phyloP scores from a whole-genome alignment of 306 rosid species.

The Medicago lupulina region DNA sequence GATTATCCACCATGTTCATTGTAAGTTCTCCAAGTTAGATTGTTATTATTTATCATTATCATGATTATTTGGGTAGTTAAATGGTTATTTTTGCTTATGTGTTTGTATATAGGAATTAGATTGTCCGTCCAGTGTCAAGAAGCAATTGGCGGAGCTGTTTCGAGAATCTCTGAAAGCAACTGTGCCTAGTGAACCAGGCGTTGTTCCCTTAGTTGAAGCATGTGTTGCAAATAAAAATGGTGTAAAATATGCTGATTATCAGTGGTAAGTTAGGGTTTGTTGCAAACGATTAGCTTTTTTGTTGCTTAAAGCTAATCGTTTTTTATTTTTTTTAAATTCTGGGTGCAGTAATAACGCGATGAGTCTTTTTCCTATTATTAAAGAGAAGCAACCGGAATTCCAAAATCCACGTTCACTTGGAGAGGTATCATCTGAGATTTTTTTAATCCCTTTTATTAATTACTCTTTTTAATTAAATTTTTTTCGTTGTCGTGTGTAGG shows the following conservation, averaged over 20 bases:
- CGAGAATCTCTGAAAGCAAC: slow-evolving; percentile 56
- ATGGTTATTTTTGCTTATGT: background rate
- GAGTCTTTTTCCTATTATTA: slow-evolving; percentile 75
- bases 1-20: background rate
- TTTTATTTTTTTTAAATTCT: background rate
- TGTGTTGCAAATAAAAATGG: slow-evolving; percentile 64
- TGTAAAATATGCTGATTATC: slow-evolving; percentile 76
- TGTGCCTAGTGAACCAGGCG: slow-evolving; percentile 62
- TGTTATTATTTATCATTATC: too few species aligned
- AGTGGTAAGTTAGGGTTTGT: slow-evolving; percentile 51
- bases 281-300: background rate
- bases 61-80: background rate
- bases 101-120: slow-evolving; percentile 57
- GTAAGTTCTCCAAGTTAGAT: background rate
- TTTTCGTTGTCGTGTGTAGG: slow-evolving; percentile 36
- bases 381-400: slow-evolving; percentile 62
- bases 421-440: slow-evolving; percentile 55
- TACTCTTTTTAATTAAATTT: background rate
- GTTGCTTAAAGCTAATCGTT: background rate
- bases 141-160: slow-evolving; percentile 62
- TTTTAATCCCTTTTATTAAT: background rate
- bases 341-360: slow-evolving; percentile 86
- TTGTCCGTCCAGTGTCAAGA: slow-evolving; percentile 62
- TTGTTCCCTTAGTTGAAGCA: slow-evolving; percentile 64
- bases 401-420: slow-evolving; percentile 69